Evolutionary conservation across 495 filamentous ascomycete species (phyloP), one percentile per base, ranked within the genome.

Genomic region (Oleoguttula mirabilis): DNA sequence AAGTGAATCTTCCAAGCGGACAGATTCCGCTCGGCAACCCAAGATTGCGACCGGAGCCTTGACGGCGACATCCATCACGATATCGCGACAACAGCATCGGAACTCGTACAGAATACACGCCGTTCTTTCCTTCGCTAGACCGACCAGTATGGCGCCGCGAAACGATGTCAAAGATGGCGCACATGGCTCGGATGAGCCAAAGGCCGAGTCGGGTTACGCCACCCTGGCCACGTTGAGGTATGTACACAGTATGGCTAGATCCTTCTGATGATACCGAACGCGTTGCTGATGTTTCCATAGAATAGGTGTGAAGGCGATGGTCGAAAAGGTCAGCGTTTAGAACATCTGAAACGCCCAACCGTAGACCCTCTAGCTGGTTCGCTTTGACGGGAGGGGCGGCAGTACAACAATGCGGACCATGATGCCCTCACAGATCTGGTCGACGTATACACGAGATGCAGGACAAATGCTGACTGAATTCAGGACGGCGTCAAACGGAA

Each of bases 401-500:
- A n/a, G n/a, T n/a, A n/a, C n/a, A n/a, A n/a, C n/a, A n/a, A n/a
- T n/a, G n/a, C n/a, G n/a, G n/a, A n/a, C n/a, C n/a, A n/a, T n/a
- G n/a, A n/a, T n/a, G n/a, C n/a, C n/a, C n/a, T n/a, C n/a, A n/a
- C n/a, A n/a, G n/a, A n/a, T n/a, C n/a, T n/a, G n/a, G n/a, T n/a
- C n/a, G n/a, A n/a, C n/a, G n/a, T n/a, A n/a, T n/a, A n/a, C n/a
- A n/a, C n/a, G n/a, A n/a, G n/a, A n/a, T n/a, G n/a, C n/a, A n/a
- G n/a, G n/a, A n/a, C n/a, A n/a, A n/a, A n/a, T n/a, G 7, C 39
- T 54, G 45, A 54, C 28, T 39, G 45, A 3, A n/a, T n/a, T n/a
- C 52, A 84, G 79, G 83, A 93, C 61, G 85, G 84, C 34, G 77
- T 87, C 58, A 68, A 80, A 41, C 78, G 90, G 38, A 86, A 84